phyloP scores from a whole-genome alignment of 768 basidiomycete genomes.

The Mrakia hoshinonis region DNA sequence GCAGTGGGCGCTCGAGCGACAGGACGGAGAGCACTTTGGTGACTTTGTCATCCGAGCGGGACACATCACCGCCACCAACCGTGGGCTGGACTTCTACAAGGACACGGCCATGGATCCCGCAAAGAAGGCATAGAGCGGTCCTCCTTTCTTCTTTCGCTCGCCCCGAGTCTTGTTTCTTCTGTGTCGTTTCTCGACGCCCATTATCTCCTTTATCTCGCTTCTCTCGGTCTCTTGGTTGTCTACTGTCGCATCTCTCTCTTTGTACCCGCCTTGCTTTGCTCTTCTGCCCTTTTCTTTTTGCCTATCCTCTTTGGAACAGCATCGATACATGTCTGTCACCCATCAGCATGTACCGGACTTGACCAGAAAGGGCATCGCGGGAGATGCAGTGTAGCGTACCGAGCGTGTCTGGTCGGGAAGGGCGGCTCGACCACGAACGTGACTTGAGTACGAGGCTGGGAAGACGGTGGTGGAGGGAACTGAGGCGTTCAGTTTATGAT shows the following conservation, averaged over 20 bases:
- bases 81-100: conserved; percentile 81
- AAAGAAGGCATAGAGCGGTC: neutral
- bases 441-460: no score
- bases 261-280: neutral
- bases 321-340: neutral
- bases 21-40: conserved; percentile 83
- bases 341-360: neutral
- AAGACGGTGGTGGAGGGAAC: no score
- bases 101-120: conserved; percentile 22
- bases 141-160: neutral
- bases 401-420: no score
- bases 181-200: no score
- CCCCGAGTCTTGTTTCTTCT: neutral
- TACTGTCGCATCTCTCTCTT: neutral
- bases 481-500: no score
- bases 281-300: neutral
- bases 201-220: neutral
- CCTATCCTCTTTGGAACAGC: neutral
- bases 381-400: no score
- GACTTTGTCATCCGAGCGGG: conserved; percentile 90
- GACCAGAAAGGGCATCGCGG: no score
- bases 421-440: no score
- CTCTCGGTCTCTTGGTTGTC: neutral
- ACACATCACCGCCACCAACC: conserved; percentile 75
- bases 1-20: conserved; percentile 75